Evolutionary conservation across 805 yeast species (phyloP), one percentile per base, ranked within the genome.

Genomic region (Wickerhamomyces xylosicus): DNA sequence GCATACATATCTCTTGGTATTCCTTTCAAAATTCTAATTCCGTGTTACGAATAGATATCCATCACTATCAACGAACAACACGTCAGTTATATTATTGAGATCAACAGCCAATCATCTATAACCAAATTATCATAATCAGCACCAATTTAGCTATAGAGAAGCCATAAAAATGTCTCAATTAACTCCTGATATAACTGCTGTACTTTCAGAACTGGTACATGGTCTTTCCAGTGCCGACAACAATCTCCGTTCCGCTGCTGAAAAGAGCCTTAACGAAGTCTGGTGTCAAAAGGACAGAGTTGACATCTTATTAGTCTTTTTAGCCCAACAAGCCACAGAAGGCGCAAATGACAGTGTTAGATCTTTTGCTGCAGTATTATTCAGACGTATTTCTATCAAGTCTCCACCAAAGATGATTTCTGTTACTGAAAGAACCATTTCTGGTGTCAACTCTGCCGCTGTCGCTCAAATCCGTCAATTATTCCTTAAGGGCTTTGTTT

Each of bases 151-250:
- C 6, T 7, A 21, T 6, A 21, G 10, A 21, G 25, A 10, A 21
- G 10, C 6, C 25, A 21, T 10, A 6, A 28, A 8, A 7, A 65
- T 65, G 69, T 59, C 67, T n/a, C 56, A 57, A 7, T 47, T 85
- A 43, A 80, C 92, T 22, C 69, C 71, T 19, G 86, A 84, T 29
- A 72, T 74, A 33, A 71, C 74, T 40, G 60, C 54, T 27, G 72
- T 74, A 2, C 63, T 86, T 48, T 47, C 63, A 17, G 70, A 71
- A 45, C 69, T 87, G 33, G 63, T 86, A 28, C 61, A 64, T 46
- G 85, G 80, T 16, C 72, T 90, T 45, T 72, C 87, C 8, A 82
- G 97, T 5, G 67, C 94, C 8, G 86, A 89, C 50, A 89, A 90
- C 57, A 53, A 63, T 11, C 59, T 72, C 28, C 82, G 98, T 54